These are phyloP conservation scores for Mycocentrospora acerina DNA, from an alignment of 2,329 filamentous ascomycete genomes.

Conservation along the genomic window DNA sequence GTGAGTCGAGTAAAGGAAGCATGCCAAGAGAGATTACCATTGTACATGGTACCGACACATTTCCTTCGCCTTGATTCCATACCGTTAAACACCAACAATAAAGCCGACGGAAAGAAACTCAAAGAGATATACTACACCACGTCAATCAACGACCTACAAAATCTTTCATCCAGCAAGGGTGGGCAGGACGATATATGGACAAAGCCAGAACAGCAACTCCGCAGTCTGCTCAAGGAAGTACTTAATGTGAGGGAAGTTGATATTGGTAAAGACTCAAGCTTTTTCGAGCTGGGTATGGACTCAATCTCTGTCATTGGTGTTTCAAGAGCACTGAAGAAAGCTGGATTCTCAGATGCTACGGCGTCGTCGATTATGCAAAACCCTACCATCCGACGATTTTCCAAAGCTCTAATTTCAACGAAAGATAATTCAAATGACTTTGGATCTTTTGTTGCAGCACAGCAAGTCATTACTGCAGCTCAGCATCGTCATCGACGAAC, in stretches of 20 bases:
- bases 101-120: slow-evolving; percentile 74
- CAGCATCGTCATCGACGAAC: slow-evolving; percentile 60
- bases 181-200: slow-evolving; percentile 27
- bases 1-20: slow-evolving; percentile 46
- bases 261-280: slow-evolving; percentile 61
- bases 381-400: slow-evolving; percentile 45
- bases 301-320: slow-evolving; percentile 81
- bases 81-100: slow-evolving; percentile 86
- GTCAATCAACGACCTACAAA: slow-evolving; percentile 62
- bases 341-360: slow-evolving; percentile 62
- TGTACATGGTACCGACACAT: slow-evolving; percentile 90
- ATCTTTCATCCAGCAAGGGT: slow-evolving; percentile 40
- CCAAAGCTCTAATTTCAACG: slow-evolving; percentile 30
- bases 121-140: slow-evolving; percentile 66
- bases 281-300: slow-evolving; percentile 86
- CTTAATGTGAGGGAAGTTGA: slow-evolving; percentile 47
- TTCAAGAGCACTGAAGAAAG: slow-evolving; percentile 62
- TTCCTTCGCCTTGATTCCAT: slow-evolving; percentile 71
- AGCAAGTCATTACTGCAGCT: slow-evolving; percentile 64
- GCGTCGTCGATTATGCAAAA: slow-evolving; percentile 68
- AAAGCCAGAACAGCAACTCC: slow-evolving; percentile 51
- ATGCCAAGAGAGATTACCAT: slow-evolving; percentile 71
- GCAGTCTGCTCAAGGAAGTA: slow-evolving; percentile 57
- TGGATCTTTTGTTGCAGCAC: slow-evolving; percentile 51
- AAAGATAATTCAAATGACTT: slow-evolving; percentile 5